These are phyloP conservation scores for Colletotrichum ledebouriae DNA, from an alignment of 2,329 filamentous ascomycete species.

Conservation along the genomic window DNA sequence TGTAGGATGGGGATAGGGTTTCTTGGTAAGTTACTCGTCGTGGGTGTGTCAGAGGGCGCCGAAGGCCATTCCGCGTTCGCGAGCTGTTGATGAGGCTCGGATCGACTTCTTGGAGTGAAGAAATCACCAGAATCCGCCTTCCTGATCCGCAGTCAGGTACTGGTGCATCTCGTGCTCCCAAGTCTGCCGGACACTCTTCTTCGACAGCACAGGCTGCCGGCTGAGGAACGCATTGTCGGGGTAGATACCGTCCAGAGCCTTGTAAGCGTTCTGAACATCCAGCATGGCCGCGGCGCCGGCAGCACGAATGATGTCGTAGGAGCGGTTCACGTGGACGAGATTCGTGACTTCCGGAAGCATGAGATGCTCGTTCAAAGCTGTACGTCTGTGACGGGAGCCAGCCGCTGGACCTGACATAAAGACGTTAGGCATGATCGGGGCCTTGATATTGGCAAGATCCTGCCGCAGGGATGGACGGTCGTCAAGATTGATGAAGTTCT, in stretches of 20 bases:
- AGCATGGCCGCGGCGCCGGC: constrained; percentile 15
- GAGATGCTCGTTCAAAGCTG: background rate
- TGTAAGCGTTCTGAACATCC: background rate
- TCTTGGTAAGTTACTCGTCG: no score
- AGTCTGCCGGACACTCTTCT: background rate
- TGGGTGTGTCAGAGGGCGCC: no score
- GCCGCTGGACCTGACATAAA: background rate
- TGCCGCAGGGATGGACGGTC: background rate
- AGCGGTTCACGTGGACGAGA: background rate
- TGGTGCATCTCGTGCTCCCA: constrained; percentile 29
- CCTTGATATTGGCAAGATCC: constrained; percentile 6
- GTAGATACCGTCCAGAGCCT: background rate
- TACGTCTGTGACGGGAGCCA: background rate
- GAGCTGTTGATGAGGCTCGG: no score
- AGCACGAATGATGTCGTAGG: background rate
- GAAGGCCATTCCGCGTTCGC: no score
- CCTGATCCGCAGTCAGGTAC: background rate
- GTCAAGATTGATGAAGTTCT: background rate
- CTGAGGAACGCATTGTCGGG: constrained; percentile 11
- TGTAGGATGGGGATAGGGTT: no score
- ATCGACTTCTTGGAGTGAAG: no score
- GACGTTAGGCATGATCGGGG: constrained; percentile 16
- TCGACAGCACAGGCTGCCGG: background rate
- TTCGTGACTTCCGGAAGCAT: background rate
- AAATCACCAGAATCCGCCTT: constrained; percentile 28